These are phyloP conservation scores for Trametopsis cervina DNA, from an alignment of 768 basidiomycete genomes.

Conservation along the genomic window DNA sequence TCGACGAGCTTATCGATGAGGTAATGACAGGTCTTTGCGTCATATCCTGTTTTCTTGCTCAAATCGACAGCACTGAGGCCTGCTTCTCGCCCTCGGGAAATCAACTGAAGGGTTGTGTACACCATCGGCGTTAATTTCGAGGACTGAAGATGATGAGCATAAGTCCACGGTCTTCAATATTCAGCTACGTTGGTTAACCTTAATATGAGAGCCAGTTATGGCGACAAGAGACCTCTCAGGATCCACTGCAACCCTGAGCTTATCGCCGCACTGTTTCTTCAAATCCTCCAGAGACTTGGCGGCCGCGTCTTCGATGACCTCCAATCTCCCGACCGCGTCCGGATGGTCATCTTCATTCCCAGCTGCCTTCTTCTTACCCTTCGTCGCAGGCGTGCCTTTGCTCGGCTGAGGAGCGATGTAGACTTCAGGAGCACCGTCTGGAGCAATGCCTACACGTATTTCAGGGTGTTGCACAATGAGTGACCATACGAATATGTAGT, in stretches of 20 bases:
- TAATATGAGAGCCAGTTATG: slow-evolving; percentile 79
- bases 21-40: slow-evolving; percentile 88
- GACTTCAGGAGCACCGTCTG: slow-evolving; percentile 58
- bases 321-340: slow-evolving; percentile 34
- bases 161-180: neutral
- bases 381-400: slow-evolving; percentile 9
- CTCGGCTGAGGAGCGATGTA: slow-evolving; percentile 74
- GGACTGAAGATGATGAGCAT: slow-evolving; percentile 37
- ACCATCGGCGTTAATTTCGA: slow-evolving; percentile 80
- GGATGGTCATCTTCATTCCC: slow-evolving; percentile 37
- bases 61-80: slow-evolving; percentile 77
- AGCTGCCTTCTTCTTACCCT: slow-evolving; percentile 48
- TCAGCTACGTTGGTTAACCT: slow-evolving; percentile 39
- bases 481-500: slow-evolving; percentile 78
- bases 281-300: slow-evolving; percentile 51
- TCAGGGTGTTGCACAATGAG: slow-evolving; percentile 69
- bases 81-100: slow-evolving; percentile 72
- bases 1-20: slow-evolving; percentile 70
- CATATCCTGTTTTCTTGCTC: slow-evolving; percentile 72
- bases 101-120: slow-evolving; percentile 75
- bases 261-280: slow-evolving; percentile 48
- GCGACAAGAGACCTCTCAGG: slow-evolving; percentile 69
- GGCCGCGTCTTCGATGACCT: slow-evolving; percentile 49
- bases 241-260: slow-evolving; percentile 68
- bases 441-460: slow-evolving; percentile 66